phyloP scores from a whole-genome alignment of 2,329 filamentous ascomycete species.

The Colletotrichum costaricense region DNA sequence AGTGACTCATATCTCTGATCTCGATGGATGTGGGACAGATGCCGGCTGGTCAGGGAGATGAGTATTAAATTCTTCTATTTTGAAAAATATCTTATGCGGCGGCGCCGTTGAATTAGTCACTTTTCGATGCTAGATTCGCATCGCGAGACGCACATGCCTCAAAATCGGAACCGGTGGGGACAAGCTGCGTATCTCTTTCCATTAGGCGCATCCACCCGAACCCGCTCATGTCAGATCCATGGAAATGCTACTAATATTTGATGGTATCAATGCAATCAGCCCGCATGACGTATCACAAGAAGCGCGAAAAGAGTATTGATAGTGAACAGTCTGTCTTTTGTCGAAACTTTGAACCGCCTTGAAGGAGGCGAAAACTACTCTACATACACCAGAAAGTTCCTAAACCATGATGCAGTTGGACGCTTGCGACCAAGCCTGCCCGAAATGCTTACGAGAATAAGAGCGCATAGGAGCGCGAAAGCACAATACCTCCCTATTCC shows the following conservation, averaged over 20 bases:
- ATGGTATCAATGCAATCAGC: not conserved
- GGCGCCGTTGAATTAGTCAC: not conserved
- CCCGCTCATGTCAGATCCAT: not conserved
- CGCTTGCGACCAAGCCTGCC: not conserved
- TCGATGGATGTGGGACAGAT: not conserved
- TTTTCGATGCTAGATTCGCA: not conserved
- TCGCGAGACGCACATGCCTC: not conserved
- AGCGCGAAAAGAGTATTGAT: not conserved
- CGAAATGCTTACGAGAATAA: conserved; percentile 8
- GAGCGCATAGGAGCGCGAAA: conserved; percentile 9
- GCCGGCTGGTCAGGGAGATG: not conserved
- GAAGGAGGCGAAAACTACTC: conserved; percentile 2
- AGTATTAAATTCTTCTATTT: not conserved
- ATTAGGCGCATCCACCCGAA: not conserved
- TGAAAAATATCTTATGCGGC: not conserved
- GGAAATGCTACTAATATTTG: not conserved
- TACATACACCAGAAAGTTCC: conserved; percentile 10
- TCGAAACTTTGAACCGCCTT: not conserved
- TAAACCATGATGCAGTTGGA: conserved; percentile 7
- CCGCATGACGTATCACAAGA: not conserved
- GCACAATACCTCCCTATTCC: not conserved
- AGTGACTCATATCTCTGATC: not conserved
- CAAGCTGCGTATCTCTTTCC: not conserved
- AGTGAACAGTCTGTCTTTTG: not conserved
- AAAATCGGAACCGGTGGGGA: not conserved